These are phyloP conservation scores for Phytophthora citrophthora DNA, from an alignment of 352 stramenopile species.

Conservation along the genomic window DNA sequence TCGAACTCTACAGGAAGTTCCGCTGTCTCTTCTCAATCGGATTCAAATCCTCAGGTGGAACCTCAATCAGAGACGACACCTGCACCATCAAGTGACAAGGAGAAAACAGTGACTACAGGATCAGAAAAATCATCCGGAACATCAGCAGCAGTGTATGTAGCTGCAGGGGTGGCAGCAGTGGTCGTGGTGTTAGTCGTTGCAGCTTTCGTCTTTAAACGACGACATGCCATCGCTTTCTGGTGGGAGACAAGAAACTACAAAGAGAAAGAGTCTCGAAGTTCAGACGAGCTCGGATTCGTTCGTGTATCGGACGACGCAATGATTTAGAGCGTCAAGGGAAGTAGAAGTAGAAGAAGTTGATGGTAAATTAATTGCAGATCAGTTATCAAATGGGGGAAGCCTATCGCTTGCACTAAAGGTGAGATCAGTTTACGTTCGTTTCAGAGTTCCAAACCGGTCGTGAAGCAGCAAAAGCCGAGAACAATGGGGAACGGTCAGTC, in stretches of 20 bases:
- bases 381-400: slow-evolving; percentile 15
- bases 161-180: slow-evolving; percentile 13
- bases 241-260: slow-evolving; percentile 25
- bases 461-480: background rate
- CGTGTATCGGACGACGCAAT: slow-evolving; percentile 28
- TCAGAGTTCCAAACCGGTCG: slow-evolving; percentile 1
- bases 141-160: slow-evolving; percentile 25
- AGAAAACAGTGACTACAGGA: slow-evolving; percentile 10
- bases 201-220: slow-evolving; percentile 23
- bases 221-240: slow-evolving; percentile 29
- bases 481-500: slow-evolving; percentile 43
- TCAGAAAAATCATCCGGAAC: slow-evolving; percentile 21
- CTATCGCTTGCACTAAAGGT: background rate
- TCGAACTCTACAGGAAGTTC: slow-evolving; percentile 9
- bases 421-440: slow-evolving; percentile 19
- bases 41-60: slow-evolving; percentile 5
- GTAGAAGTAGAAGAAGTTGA: background rate
- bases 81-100: slow-evolving; percentile 2
- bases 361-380: slow-evolving; percentile 1
- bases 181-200: slow-evolving; percentile 32
- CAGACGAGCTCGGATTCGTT: slow-evolving; percentile 40
- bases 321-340: slow-evolving; percentile 20
- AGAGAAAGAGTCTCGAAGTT: slow-evolving; percentile 23
- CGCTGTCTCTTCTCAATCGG: slow-evolving; percentile 7
- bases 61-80: slow-evolving; percentile 15